phyloP scores from a whole-genome alignment of 1,139 yeast genomes.

The Diutina ranongensis region DNA sequence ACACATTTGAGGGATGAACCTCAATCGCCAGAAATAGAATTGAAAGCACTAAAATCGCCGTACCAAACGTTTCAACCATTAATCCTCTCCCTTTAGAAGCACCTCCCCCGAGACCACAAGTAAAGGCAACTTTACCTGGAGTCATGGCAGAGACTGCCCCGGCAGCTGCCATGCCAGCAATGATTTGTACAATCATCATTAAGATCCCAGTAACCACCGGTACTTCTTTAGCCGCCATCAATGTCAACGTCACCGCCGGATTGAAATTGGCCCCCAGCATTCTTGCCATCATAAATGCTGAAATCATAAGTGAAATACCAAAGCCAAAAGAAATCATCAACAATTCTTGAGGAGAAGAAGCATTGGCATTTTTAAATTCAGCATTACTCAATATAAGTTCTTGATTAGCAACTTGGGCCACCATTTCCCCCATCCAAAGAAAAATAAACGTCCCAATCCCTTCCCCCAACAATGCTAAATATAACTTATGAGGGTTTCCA shows the following conservation, averaged over 20 bases:
- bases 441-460: constrained; percentile 80
- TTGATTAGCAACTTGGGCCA: constrained; percentile 78
- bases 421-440: constrained; percentile 69
- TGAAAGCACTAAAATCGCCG: constrained; percentile 59
- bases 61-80: constrained; percentile 76
- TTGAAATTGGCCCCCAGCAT: constrained; percentile 85
- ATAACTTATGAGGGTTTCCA: background rate
- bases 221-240: constrained; percentile 60
- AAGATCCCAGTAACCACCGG: constrained; percentile 61
- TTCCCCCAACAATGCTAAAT: constrained; percentile 22
- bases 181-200: constrained; percentile 56
- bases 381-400: constrained; percentile 42
- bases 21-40: constrained; percentile 81
- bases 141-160: constrained; percentile 83
- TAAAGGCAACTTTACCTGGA: constrained; percentile 67
- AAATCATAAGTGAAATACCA: constrained; percentile 76
- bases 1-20: constrained; percentile 60
- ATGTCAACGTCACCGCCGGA: constrained; percentile 76
- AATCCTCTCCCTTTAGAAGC: constrained; percentile 66
- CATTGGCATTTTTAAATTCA: background rate
- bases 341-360: constrained; percentile 41
- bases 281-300: constrained; percentile 64
- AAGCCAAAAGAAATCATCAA: constrained; percentile 80
- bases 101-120: constrained; percentile 65
- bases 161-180: constrained; percentile 90